phyloP scores from a whole-genome alignment of 805 yeast genomes.

The Metschnikowia koreensis region DNA sequence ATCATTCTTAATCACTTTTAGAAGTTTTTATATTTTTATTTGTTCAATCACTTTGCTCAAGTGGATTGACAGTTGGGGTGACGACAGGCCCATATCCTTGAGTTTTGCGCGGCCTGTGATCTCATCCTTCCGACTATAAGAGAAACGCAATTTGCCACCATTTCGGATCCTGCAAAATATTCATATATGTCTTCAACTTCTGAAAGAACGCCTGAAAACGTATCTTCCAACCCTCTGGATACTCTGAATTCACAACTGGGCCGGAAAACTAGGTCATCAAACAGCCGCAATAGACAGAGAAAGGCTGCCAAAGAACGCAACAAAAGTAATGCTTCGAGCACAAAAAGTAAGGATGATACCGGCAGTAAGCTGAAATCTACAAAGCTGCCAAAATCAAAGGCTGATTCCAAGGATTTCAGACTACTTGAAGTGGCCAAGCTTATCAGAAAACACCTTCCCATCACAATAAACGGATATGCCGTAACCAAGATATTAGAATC shows the following conservation, averaged over 20 bases:
- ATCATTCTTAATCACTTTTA: no score
- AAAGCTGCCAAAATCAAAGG: constrained; percentile 6
- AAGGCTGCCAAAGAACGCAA: not conserved
- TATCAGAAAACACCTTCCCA: constrained; percentile 29
- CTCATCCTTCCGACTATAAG: not conserved
- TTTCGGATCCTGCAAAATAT: not conserved
- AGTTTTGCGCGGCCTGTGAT: not conserved
- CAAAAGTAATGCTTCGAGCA: not conserved
- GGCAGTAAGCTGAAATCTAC: constrained; percentile 1
- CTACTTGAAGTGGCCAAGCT: constrained; percentile 34
- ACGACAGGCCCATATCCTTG: not conserved
- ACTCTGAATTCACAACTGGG: not conserved
- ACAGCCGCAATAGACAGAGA: not conserved
- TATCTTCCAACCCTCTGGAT: not conserved
- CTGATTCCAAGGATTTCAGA: constrained; percentile 20
- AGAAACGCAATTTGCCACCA: not conserved
- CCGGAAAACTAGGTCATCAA: not conserved
- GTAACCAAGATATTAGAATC: constrained; percentile 17
- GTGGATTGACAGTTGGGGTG: not conserved
- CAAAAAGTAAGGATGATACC: not conserved
- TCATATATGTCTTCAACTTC: not conserved
- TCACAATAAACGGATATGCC: constrained; percentile 37
- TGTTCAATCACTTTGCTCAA: not conserved
- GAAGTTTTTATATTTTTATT: no score
- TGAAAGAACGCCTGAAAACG: not conserved